phyloP scores from a whole-genome alignment of 2,329 filamentous ascomycete species.

The Plenodomus biglobosus region DNA sequence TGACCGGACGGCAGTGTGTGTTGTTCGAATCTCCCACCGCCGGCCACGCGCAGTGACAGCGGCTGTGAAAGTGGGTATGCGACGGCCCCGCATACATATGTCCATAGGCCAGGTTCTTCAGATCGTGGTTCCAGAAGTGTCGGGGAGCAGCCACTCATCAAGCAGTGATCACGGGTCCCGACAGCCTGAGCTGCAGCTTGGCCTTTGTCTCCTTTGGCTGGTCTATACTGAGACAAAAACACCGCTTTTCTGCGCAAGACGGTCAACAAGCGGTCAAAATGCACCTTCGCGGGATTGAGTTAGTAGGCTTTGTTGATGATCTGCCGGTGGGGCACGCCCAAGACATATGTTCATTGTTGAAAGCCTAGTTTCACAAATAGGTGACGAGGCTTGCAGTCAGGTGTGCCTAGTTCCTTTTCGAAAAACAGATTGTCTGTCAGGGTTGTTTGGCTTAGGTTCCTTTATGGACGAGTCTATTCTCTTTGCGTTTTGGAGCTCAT shows the following conservation, averaged over 20 bases:
- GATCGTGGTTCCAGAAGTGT: constrained; percentile 17
- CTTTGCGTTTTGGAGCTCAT: background rate
- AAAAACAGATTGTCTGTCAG: background rate
- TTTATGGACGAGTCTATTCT: background rate
- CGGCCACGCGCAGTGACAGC: constrained; percentile 26
- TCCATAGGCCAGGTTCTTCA: constrained; percentile 9
- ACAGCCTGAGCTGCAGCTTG: constrained; percentile 25
- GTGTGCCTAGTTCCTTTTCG: constrained; percentile 12
- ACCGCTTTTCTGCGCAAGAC: constrained; percentile 16
- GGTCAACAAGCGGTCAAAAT: constrained; percentile 14
- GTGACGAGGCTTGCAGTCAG: constrained; percentile 16
- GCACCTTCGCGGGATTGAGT: constrained; percentile 12
- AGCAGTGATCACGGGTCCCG: constrained; percentile 15
- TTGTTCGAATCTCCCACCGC: constrained; percentile 37
- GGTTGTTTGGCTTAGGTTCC: too few species aligned
- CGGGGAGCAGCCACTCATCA: constrained; percentile 6
- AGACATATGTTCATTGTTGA: constrained; percentile 13
- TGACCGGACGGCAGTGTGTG: constrained; percentile 25
- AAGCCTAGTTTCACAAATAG: constrained; percentile 5
- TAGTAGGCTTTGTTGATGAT: constrained; percentile 19
- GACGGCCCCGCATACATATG: constrained; percentile 12
- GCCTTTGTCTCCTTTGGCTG: constrained; percentile 22
- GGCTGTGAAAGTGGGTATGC: constrained; percentile 11
- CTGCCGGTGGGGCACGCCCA: constrained; percentile 23
- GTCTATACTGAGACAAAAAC: constrained; percentile 35